These are phyloP conservation scores for Thermomyces lanuginosus DNA, from an alignment of 2,329 filamentous ascomycete genomes.

Conservation along the genomic window DNA sequence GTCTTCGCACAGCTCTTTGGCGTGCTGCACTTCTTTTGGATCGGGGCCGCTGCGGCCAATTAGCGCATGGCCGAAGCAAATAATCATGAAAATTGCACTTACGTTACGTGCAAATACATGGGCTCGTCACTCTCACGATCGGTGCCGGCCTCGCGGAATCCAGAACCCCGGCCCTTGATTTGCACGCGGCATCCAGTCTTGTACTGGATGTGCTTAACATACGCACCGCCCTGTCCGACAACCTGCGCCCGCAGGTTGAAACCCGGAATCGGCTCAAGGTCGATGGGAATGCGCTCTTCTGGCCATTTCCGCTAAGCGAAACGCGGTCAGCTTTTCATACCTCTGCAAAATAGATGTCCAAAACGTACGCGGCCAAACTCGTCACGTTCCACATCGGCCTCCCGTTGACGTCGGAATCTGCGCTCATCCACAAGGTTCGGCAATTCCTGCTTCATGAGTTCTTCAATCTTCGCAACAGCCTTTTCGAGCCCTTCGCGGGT, in stretches of 20 bases:
- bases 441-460: constrained; percentile 89
- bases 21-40: constrained; percentile 66
- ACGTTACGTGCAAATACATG: constrained; percentile 95
- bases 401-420: constrained; percentile 70
- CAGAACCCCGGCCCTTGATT: constrained; percentile 91
- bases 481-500: constrained; percentile 80
- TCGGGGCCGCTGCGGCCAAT: constrained; percentile 56
- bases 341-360: constrained; percentile 7
- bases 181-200: constrained; percentile 92
- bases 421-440: constrained; percentile 91
- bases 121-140: constrained; percentile 82
- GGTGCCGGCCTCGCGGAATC: constrained; percentile 81
- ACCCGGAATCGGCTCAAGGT: constrained; percentile 75
- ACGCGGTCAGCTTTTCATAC: constrained; percentile 12
- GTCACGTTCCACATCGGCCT: constrained; percentile 63
- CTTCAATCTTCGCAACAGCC: constrained; percentile 75
- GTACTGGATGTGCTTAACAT: constrained; percentile 95
- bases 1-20: constrained; percentile 77
- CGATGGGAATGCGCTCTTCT: constrained; percentile 83
- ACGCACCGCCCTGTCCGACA: constrained; percentile 81
- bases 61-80: constrained; percentile 14
- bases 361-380: constrained; percentile 66
- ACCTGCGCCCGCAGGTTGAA: constrained; percentile 96
- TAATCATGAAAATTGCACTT: constrained; percentile 24
- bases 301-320: constrained; percentile 80